phyloP scores from a whole-genome alignment of 768 basidiomycete genomes.

The Tephrocybe rancida region DNA sequence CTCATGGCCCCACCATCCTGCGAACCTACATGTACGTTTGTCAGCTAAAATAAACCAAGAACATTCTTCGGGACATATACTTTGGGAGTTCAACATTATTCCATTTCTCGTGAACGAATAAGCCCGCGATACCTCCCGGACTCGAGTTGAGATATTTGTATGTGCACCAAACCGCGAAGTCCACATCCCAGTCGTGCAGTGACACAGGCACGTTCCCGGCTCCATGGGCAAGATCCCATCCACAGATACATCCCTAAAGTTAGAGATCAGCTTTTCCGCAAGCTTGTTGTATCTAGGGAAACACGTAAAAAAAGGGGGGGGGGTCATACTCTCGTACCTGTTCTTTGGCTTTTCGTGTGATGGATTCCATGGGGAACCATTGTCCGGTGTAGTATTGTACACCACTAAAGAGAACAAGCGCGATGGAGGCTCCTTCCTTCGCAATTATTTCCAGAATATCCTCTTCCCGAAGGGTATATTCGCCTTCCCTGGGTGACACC shows the following conservation, averaged over 20 bases:
- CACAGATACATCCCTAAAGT: constrained; percentile 86
- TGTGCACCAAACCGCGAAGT: constrained; percentile 99
- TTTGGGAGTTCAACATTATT: constrained; percentile 60
- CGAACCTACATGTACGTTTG: constrained; percentile 53
- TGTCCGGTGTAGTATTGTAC: constrained; percentile 99
- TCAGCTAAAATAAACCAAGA: constrained; percentile 9
- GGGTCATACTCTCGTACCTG: constrained; percentile 50
- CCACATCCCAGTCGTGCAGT: constrained; percentile 92
- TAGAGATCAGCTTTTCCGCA: constrained; percentile 16
- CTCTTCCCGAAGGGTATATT: constrained; percentile 82
- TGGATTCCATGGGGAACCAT: constrained; percentile 82
- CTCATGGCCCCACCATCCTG: constrained; percentile 99
- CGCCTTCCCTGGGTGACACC: constrained; percentile 78
- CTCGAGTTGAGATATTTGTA: constrained; percentile 99
- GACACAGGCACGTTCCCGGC: constrained; percentile 89
- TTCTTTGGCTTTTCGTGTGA: constrained; percentile 83
- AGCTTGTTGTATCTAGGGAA: constrained; percentile 11
- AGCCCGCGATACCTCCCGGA: constrained; percentile 95
- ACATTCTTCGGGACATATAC: constrained; percentile 45
- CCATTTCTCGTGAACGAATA: constrained; percentile 89
- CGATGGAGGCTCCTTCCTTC: constrained; percentile 74
- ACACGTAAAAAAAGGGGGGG: constrained; percentile 14
- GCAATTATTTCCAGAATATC: constrained; percentile 83
- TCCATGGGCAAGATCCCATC: constrained; percentile 97
- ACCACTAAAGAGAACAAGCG: constrained; percentile 90